A percentile compares a stretch with the other conserved stretches of the same genome.
These are phyloP conservation scores for Talaromyces atroroseus DNA, from an alignment of 2,329 filamentous ascomycete genomes.

Conservation along the genomic window DNA sequence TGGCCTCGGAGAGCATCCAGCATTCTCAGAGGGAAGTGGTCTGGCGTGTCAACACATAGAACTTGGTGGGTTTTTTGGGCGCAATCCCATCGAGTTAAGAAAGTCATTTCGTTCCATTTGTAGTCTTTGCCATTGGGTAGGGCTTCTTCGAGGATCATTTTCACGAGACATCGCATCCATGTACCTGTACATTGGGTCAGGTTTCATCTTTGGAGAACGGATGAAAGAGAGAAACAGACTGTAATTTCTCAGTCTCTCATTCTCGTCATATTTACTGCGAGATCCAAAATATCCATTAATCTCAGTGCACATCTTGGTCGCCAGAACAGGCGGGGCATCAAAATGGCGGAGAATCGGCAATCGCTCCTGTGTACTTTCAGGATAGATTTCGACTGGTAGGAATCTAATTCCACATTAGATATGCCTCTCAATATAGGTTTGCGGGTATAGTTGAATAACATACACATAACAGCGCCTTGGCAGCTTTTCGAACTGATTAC, in stretches of 20 bases:
- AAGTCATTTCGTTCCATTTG: slow-evolving; percentile 14
- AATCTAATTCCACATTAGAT: neutral
- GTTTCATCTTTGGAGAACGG: neutral
- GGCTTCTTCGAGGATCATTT: slow-evolving; percentile 6
- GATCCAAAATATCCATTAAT: slow-evolving; percentile 12
- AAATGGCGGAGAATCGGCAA: slow-evolving; percentile 6
- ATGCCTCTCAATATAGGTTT: neutral
- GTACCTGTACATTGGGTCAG: slow-evolving; percentile 2
- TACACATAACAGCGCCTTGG: slow-evolving; percentile 12
- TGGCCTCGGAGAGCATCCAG: neutral
- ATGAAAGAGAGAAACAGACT: neutral
- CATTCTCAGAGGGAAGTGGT: neutral
- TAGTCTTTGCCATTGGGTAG: slow-evolving; percentile 9
- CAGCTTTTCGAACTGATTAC: neutral
- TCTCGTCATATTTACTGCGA: slow-evolving; percentile 2
- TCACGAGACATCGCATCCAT: slow-evolving; percentile 14
- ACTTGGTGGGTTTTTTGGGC: neutral
- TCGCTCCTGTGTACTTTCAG: neutral
- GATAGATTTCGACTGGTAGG: slow-evolving; percentile 3
- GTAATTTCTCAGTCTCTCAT: slow-evolving; percentile 8
- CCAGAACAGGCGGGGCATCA: slow-evolving; percentile 8
- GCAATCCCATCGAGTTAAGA: slow-evolving; percentile 7
- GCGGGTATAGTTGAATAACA: neutral
- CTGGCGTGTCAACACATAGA: slow-evolving; percentile 10
- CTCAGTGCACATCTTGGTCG: slow-evolving; percentile 7